Base-by-base conservation (phyloP, 805 yeast species). In the Brettanomyces nanus region DNA sequence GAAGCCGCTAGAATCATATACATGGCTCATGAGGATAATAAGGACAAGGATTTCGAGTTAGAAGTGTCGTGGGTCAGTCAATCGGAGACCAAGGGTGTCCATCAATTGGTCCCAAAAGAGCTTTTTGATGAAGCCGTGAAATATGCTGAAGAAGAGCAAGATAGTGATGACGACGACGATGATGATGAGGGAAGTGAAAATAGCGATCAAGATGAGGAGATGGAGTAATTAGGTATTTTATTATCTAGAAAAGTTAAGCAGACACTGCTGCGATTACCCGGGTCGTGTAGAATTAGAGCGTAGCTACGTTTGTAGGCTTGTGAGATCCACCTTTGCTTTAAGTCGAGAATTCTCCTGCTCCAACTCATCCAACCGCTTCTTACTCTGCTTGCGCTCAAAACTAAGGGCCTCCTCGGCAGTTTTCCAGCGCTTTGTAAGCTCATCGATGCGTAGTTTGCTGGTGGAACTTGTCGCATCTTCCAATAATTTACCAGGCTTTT, bases 1-100 rank as follows among this genome's bases (percentile, higher is more conserved):
- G 83, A 84, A 55, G 97, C 97, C 23, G 97, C 97, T 4, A 82
- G 81, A 60, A 87, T 92, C 56, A 83, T 92, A 53, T 83, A 86
- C 54, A 68, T 81, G 46, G 97, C 97, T 1, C 98, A 94, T 56
- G 99, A 92, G 64, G 98, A 92, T 56, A 86, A 87, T 62, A 92
- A 90, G 62, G 98, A 92, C 59, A 92, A 90, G 62, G 97, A 89
- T 43, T 92, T 87, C 57, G 98, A 92, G 63, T 71, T 92, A 46
- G 99, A 92, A 56, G 71, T 92, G 53, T 75, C 92, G 48, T 92
- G 98, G 98, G 77, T 78, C 38, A 77, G 90, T 27, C 54, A 58
- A 27, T 71, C 74, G 21, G 90, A 81, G 53, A 90, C 97, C 5
- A 72, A 71, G 4, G 94, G 96, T 14, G 58, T 67, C 42, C 97